phyloP scores from a whole-genome alignment of 2,329 filamentous ascomycete genomes.

The Xylogone sp. region DNA sequence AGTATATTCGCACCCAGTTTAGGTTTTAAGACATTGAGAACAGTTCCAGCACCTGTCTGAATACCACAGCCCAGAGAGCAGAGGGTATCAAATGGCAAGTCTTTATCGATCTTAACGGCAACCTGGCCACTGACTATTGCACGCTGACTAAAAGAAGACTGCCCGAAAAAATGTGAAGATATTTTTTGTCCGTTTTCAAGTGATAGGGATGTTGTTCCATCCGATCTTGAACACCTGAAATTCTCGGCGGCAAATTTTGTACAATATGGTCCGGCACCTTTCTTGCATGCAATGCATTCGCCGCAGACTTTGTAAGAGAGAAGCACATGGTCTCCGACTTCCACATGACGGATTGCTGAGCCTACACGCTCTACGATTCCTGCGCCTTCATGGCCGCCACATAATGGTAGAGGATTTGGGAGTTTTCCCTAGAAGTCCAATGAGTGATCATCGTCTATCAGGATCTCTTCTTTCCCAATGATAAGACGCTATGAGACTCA shows the following conservation, averaged over 20 bases:
- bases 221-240: constrained; percentile 15
- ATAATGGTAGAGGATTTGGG: background rate
- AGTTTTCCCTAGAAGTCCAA: background rate
- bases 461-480: background rate
- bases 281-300: constrained; percentile 22
- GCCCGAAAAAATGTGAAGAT: constrained; percentile 29
- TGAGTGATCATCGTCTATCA: background rate
- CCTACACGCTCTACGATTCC: constrained; percentile 3
- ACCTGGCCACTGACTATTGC: constrained; percentile 21
- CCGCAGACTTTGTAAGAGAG: constrained; percentile 29
- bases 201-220: constrained; percentile 15
- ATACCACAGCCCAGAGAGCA: constrained; percentile 35
- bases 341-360: background rate
- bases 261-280: constrained; percentile 26
- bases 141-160: constrained; percentile 25
- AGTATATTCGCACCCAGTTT: constrained; percentile 24
- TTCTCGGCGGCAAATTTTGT: constrained; percentile 19
- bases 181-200: constrained; percentile 14
- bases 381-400: constrained; percentile 19
- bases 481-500: background rate
- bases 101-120: background rate
- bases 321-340: constrained; percentile 22
- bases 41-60: constrained; percentile 35
- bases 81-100: background rate
- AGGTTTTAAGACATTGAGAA: constrained; percentile 30